A percentile compares a stretch with the other conserved stretches of the same genome.
Evolutionary conservation across 2,329 filamentous ascomycete genomes (phyloP).

Genomic region (Ophiostoma montium): DNA sequence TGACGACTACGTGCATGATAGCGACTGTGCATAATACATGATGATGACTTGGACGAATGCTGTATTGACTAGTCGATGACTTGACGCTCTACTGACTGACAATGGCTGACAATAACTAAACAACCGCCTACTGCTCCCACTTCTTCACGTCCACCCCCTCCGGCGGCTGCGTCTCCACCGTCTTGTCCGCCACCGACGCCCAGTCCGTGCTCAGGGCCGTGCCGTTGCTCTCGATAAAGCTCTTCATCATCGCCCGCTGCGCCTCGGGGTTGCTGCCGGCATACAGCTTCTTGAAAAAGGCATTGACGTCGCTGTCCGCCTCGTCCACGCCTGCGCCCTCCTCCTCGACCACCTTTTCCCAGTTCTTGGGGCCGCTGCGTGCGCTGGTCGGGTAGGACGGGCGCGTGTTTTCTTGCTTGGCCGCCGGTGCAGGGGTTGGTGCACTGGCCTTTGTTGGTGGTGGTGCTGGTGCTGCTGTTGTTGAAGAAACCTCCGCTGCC

Average conservation of each 20-base stretch:
- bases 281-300: slow-evolving; percentile 87
- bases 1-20: too few relatives aligned
- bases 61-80: too few relatives aligned
- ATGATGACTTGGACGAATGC: too few relatives aligned
- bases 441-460: not conserved
- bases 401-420: not conserved
- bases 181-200: slow-evolving; percentile 60
- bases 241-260: slow-evolving; percentile 93
- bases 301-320: slow-evolving; percentile 50
- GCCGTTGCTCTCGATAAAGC: slow-evolving; percentile 84
- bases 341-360: slow-evolving; percentile 59
- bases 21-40: too few relatives aligned
- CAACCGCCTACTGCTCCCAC: slow-evolving; percentile 30
- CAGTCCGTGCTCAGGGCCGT: slow-evolving; percentile 88
- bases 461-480: not conserved
- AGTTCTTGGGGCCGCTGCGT: slow-evolving; percentile 70
- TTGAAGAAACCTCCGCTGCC: not conserved
- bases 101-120: not conserved
- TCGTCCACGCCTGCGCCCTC: slow-evolving; percentile 43
- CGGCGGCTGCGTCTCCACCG: slow-evolving; percentile 58
- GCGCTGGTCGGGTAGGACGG: slow-evolving; percentile 71
- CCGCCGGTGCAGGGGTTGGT: not conserved
- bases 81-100: not conserved
- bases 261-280: slow-evolving; percentile 63
- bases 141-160: slow-evolving; percentile 66